Conservation (phyloP, 192 early-diverging fungal species). For the Coemansia sp. region DNA sequence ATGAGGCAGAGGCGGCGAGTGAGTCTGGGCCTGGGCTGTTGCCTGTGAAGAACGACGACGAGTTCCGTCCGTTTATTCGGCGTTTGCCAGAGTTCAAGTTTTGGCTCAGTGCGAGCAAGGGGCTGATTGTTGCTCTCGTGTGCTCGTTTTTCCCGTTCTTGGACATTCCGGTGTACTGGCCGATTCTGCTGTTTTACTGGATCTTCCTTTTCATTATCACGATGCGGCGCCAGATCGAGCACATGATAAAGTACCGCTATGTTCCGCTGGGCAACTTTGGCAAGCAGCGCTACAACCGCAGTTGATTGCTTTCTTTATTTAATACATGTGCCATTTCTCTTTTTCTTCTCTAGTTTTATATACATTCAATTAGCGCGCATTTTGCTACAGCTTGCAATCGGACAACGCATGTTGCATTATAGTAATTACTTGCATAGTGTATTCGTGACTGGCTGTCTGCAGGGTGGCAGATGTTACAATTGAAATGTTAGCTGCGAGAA, state of each 20-base stretch:
- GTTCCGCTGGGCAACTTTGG: slow-evolving; percentile 77
- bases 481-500: no score
- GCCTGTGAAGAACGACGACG: slow-evolving; percentile 85
- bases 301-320: slow-evolving; percentile 1
- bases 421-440: no score
- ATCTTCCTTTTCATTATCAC: slow-evolving; percentile 89
- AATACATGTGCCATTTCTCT: background rate
- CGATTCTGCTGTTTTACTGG: slow-evolving; percentile 96
- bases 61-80: slow-evolving; percentile 96
- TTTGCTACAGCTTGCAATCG: no score
- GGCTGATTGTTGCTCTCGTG: slow-evolving; percentile 74
- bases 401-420: no score
- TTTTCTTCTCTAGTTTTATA: no score
- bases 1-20: slow-evolving; percentile 48
- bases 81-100: slow-evolving; percentile 98
- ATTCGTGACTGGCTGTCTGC: no score
- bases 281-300: slow-evolving; percentile 64
- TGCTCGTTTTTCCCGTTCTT: slow-evolving; percentile 87
- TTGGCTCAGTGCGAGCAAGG: slow-evolving; percentile 85
- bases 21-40: slow-evolving; percentile 60
- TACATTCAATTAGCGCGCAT: no score
- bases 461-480: no score
- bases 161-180: slow-evolving; percentile 99
- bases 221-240: slow-evolving; percentile 95
- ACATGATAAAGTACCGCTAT: slow-evolving; percentile 96